Percentiles rank a stretch among this genome's conserved stretches.
These are phyloP conservation scores for Peronosclerospora sorghi DNA, from an alignment of 352 stramenopile species.

Conservation along the genomic window DNA sequence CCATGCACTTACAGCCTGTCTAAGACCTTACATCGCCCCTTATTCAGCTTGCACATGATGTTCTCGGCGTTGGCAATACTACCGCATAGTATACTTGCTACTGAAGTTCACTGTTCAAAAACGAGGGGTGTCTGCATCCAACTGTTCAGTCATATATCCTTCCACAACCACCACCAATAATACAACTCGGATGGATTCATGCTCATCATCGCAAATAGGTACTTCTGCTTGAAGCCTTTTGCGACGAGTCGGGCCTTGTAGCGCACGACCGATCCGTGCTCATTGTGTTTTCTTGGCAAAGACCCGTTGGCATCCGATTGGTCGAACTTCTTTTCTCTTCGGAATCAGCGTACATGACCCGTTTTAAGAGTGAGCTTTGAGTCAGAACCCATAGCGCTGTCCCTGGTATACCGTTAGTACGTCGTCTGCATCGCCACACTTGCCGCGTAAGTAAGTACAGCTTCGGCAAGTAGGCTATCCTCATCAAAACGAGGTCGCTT, in stretches of 20 bases:
- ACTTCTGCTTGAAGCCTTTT: conserved; percentile 2
- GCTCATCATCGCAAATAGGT: conserved; percentile 1
- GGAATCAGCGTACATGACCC: not conserved
- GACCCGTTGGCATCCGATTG: not conserved
- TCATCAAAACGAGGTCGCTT: conserved; percentile 4
- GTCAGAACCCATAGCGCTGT: not conserved
- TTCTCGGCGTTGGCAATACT: not conserved
- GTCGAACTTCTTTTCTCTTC: not conserved
- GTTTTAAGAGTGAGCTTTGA: not conserved
- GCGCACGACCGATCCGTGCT: not conserved
- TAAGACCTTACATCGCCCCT: conserved; percentile 13
- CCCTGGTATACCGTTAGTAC: not conserved
- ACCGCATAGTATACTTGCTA: not conserved
- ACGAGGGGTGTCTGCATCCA: conserved; percentile 3
- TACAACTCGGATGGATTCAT: conserved; percentile 7
- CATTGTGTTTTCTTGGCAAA: conserved; percentile 4
- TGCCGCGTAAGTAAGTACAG: not conserved
- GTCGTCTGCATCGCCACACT: not conserved
- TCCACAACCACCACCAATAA: not conserved
- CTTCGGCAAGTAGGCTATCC: not conserved
- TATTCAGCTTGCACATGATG: conserved; percentile 6
- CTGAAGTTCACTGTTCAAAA: conserved; percentile 2
- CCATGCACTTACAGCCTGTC: conserved; percentile 7
- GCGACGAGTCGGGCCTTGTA: not conserved
- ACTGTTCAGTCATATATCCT: not conserved